These are phyloP conservation scores for Trametes coccinea DNA, from an alignment of 768 basidiomycete genomes.

Conservation along the genomic window DNA sequence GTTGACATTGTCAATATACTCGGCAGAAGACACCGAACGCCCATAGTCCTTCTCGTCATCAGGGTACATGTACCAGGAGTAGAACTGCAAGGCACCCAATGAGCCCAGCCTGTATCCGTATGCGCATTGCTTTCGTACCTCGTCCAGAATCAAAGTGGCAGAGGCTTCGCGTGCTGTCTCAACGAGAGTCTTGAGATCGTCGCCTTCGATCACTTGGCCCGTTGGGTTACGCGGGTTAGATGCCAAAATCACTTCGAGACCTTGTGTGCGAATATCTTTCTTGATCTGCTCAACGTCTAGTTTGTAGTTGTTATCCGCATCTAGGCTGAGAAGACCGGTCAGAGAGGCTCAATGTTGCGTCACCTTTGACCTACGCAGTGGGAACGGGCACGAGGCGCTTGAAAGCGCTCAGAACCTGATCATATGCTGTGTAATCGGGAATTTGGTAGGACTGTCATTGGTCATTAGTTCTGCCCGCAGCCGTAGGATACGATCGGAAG, in stretches of 20 bases:
- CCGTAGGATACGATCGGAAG: not conserved
- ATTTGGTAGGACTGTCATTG: slow-evolving; percentile 75
- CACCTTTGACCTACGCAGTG: slow-evolving; percentile 60
- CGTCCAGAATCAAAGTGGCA: slow-evolving; percentile 83
- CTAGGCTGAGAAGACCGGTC: slow-evolving; percentile 38
- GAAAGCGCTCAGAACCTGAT: slow-evolving; percentile 83
- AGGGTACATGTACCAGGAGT: slow-evolving; percentile 94
- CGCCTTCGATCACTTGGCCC: slow-evolving; percentile 83
- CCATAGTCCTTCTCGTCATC: slow-evolving; percentile 74
- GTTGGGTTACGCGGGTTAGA: slow-evolving; percentile 98
- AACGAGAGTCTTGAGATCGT: slow-evolving; percentile 82
- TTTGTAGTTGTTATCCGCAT: slow-evolving; percentile 56
- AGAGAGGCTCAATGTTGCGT: not conserved
- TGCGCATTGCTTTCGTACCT: slow-evolving; percentile 42
- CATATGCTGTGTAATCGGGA: slow-evolving; percentile 90
- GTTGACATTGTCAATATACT: slow-evolving; percentile 86
- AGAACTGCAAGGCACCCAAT: slow-evolving; percentile 55
- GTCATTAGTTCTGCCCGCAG: not conserved
- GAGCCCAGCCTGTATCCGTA: too few relatives aligned
- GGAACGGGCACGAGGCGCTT: slow-evolving; percentile 89
- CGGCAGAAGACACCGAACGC: slow-evolving; percentile 77
- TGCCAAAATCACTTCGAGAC: slow-evolving; percentile 80
- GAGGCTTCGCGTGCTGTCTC: slow-evolving; percentile 62
- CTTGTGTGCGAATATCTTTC: slow-evolving; percentile 82
- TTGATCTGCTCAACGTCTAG: slow-evolving; percentile 75